Evolutionary conservation across 768 basidiomycete genomes (phyloP), one percentile per base, ranked within the genome.

Genomic region (Butyriboletus loyo): DNA sequence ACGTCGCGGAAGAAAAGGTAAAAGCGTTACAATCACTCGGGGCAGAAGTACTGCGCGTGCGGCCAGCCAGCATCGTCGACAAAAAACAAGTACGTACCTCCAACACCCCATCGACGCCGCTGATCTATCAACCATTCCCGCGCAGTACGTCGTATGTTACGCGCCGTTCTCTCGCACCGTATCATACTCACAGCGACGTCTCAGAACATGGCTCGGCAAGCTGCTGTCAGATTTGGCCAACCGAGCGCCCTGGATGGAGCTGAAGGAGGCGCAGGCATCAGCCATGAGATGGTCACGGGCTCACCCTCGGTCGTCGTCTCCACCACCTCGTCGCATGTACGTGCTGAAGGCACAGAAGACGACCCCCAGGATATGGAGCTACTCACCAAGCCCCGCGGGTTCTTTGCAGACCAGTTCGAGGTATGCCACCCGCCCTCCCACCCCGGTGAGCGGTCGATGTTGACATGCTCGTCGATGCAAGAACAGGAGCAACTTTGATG

Each of bases 351-450:
- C 41, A 59, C 66, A 4, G 52, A 57, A 7, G 60, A 66, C 17
- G 72, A 71, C 25, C 71, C 69, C 21, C 57, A 69, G 31, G 73
- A 78, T 3, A 75, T 73, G 41, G 76, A 79, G 37, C 69, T 80
- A 22, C 54, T 73, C 17, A 69, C 62, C 45, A 77, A 78, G 61
- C 87, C 89, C 4, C 75, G 89, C 56, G 96, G 94, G 0, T 89
- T 87, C 72, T 99, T 98, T 62, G 92, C 93, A 5, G 93, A 99
- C 66, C 97, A 99, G 70, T 98, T 99, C 53, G 96, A 98, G 70
- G 82, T 81, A 46, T n/a, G n/a, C n/a, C n/a, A n/a, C n/a, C n/a
- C n/a, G n/a, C n/a, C n/a, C n/a, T n/a, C n/a, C n/a, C n/a, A n/a
- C n/a, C n/a, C n/a, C n/a, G n/a, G n/a, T n/a, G n/a, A n/a, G n/a